These are phyloP conservation scores for Pulveroboletus sp. DNA, from an alignment of 768 basidiomycete species.

Conservation along the genomic window DNA sequence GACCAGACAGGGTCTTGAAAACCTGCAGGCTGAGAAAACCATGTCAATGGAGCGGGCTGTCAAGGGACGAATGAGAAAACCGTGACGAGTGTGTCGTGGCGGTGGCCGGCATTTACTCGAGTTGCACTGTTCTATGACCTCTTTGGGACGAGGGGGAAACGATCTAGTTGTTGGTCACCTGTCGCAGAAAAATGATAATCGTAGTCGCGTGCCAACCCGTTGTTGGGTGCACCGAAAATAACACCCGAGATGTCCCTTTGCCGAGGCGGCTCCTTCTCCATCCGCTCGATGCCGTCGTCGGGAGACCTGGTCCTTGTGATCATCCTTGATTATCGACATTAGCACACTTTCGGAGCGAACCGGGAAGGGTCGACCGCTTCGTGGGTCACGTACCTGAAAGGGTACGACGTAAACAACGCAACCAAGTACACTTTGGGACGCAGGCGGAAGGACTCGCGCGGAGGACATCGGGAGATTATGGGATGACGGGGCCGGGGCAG, in stretches of 20 bases:
- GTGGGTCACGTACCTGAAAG: not conserved
- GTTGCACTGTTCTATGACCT: too few species aligned
- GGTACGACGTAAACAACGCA: not conserved
- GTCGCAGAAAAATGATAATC: not conserved
- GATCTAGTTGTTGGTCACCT: too few species aligned
- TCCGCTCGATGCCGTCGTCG: not conserved
- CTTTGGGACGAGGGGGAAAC: too few species aligned
- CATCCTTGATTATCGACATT: conserved; percentile 2
- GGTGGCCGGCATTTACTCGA: too few species aligned
- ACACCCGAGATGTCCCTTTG: not conserved
- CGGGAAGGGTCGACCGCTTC: conserved; percentile 3
- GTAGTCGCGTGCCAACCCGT: not conserved
- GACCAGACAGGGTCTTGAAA: too few species aligned
- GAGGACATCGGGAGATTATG: conserved; percentile 29
- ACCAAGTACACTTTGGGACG: not conserved
- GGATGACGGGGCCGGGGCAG: conserved; percentile 23
- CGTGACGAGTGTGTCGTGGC: too few species aligned
- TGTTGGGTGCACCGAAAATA: not conserved
- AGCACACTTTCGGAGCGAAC: conserved; percentile 17
- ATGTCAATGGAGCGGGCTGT: too few species aligned
- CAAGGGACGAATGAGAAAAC: too few species aligned
- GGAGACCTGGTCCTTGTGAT: not conserved
- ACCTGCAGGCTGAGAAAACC: too few species aligned
- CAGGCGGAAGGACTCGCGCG: conserved; percentile 22
- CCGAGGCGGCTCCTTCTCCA: not conserved